Conservation (phyloP, 2,329 filamentous ascomycete species). For the Trichophyton rubrum region DNA sequence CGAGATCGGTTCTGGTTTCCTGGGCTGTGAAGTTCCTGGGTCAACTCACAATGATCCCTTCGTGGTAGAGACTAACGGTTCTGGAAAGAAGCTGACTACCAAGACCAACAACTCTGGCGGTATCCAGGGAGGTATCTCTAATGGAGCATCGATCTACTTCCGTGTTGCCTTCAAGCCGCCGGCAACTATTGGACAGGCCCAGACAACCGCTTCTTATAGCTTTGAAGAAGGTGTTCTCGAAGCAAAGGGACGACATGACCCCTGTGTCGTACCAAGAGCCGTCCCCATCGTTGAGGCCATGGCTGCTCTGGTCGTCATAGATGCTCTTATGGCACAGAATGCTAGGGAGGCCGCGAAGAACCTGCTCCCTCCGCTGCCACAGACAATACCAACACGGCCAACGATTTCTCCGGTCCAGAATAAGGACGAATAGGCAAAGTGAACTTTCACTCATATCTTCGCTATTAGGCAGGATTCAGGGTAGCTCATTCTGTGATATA, state of each 20-base stretch:
- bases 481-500: too few relatives aligned
- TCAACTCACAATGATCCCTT: slow-evolving; percentile 90
- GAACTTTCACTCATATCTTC: background rate
- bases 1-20: slow-evolving; percentile 87
- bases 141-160: slow-evolving; percentile 91
- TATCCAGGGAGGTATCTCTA: slow-evolving; percentile 89
- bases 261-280: slow-evolving; percentile 78
- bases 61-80: slow-evolving; percentile 30
- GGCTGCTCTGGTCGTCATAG: slow-evolving; percentile 77
- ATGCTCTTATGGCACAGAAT: slow-evolving; percentile 74
- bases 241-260: slow-evolving; percentile 89
- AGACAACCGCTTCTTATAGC: slow-evolving; percentile 70
- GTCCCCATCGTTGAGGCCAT: slow-evolving; percentile 67
- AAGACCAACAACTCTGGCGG: slow-evolving; percentile 92
- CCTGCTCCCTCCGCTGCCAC: slow-evolving; percentile 32
- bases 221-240: slow-evolving; percentile 64
- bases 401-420: slow-evolving; percentile 6
- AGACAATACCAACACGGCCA: slow-evolving; percentile 26
- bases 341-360: slow-evolving; percentile 41
- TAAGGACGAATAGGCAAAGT: background rate
- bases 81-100: slow-evolving; percentile 55
- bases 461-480: background rate
- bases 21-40: slow-evolving; percentile 71
- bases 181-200: slow-evolving; percentile 81
- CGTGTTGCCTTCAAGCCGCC: slow-evolving; percentile 88